Base-by-base conservation (phyloP, 2,329 filamentous ascomycete genomes). In the Aaosphaeria arxii region DNA sequence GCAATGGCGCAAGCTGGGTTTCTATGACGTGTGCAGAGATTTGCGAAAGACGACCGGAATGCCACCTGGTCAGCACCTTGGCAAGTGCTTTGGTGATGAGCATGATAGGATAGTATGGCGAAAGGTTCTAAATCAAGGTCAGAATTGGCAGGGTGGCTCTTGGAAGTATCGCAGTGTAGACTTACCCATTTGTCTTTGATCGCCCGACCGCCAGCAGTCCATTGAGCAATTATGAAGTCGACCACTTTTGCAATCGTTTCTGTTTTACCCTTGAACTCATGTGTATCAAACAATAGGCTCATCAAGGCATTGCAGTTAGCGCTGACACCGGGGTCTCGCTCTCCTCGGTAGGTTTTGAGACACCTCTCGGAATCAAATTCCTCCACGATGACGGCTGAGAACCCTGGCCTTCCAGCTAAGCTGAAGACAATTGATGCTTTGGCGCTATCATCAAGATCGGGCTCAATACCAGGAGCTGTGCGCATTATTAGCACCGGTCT, bases 281-380 rank as follows among this genome's bases (percentile, higher is more conserved):
- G 11, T 5, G 31, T 30, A 5, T 44, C 44, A 24, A 24, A 24
- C 30, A 71, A 53, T 7, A 71, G 52, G 9, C 66, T 63, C 32
- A 62, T 31, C 4, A 71, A 47, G 7, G 62, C 62, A 48, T 71
- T 68, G 49, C 63, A 68, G 52, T 71, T 71, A 2, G 67, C 64
- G 4, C 56, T 67, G n/a, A 63, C 59, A 42, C 67, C 70, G 2
- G 63, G 53, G 46, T 71, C 56, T 36, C 63, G 48, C 52, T 70
- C 67, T 5, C 48, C 44, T 2, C 54, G 47, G 44, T 69, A 71
- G 2, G 66, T 71, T n/a, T 52, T 56, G 47, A 71, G 17, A 24
- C 17, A 24, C 17, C 17, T 24, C 17, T 24, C 17, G 17, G 17
- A 24, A 24, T 24, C 17, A 24, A 24, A 24, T 24, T 24, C 17